Evolutionary conservation across 495 filamentous ascomycete genomes (phyloP).

Genomic region (Staphylotrichum tortipilum): DNA sequence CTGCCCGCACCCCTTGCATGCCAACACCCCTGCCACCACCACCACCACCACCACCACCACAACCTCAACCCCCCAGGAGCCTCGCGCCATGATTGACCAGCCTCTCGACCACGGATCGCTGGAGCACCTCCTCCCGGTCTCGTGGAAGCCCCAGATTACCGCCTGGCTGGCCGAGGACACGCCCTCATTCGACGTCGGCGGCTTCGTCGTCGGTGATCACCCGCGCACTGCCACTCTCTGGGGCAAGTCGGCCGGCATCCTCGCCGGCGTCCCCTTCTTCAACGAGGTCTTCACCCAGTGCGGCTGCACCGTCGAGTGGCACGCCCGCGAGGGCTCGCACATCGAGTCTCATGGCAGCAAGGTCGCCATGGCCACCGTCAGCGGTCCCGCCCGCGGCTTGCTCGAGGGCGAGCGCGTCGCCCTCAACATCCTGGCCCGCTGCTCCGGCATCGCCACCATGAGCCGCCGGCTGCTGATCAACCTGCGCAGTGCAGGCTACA

Average conservation of each 20-base stretch:
- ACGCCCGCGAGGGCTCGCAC: constrained; percentile 62
- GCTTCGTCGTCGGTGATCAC: constrained; percentile 85
- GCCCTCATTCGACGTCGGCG: constrained; percentile 92
- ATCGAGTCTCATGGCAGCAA: constrained; percentile 44
- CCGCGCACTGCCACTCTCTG: constrained; percentile 71
- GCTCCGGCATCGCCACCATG: constrained; percentile 83
- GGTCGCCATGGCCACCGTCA: constrained; percentile 66
- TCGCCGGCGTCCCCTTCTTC: constrained; percentile 93
- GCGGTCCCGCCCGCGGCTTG: constrained; percentile 74
- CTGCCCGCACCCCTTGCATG: too few relatives aligned
- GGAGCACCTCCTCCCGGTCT: constrained; percentile 72
- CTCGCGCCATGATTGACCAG: constrained; percentile 27
- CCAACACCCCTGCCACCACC: not conserved
- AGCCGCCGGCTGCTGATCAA: constrained; percentile 43
- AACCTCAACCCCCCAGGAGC: not conserved
- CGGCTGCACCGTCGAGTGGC: constrained; percentile 86
- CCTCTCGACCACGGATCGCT: constrained; percentile 59
- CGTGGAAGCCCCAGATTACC: constrained; percentile 71
- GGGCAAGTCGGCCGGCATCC: constrained; percentile 78
- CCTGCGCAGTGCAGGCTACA: constrained; percentile 57
- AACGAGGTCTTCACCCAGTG: constrained; percentile 86
- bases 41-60: not conserved
- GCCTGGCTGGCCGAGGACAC: constrained; percentile 92
- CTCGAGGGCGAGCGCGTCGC: constrained; percentile 89
- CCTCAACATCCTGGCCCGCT: constrained; percentile 82